phyloP scores from a whole-genome alignment of 2,329 filamentous ascomycete species.

The Fusarium anthophilum region DNA sequence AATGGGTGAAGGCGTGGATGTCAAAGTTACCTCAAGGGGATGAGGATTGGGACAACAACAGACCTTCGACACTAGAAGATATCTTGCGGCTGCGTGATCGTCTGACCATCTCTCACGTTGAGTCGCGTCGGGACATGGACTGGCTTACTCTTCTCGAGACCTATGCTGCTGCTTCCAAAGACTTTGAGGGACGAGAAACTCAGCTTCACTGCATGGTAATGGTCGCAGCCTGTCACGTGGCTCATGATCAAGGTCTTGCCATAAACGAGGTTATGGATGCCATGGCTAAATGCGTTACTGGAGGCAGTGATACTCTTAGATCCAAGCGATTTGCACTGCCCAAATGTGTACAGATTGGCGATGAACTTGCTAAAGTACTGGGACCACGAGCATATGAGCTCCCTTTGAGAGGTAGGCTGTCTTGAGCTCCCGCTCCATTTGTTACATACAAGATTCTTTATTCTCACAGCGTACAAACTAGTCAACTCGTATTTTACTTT shows the following conservation, averaged over 20 bases:
- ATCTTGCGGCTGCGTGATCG: slow-evolving; percentile 32
- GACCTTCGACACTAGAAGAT: slow-evolving; percentile 34
- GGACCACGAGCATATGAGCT: slow-evolving; percentile 39
- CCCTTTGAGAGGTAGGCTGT: slow-evolving; percentile 39
- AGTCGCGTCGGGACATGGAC: slow-evolving; percentile 35
- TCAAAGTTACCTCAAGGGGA: slow-evolving; percentile 40
- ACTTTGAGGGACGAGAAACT: slow-evolving; percentile 38
- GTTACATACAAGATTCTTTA: slow-evolving; percentile 18
- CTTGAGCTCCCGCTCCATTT: neutral
- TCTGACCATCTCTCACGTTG: slow-evolving; percentile 33
- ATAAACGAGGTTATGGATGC: slow-evolving; percentile 34
- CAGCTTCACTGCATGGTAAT: slow-evolving; percentile 42
- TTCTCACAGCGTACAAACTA: slow-evolving; percentile 19
- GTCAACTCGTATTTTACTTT: slow-evolving; percentile 42
- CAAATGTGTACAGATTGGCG: slow-evolving; percentile 41
- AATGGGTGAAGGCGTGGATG: slow-evolving; percentile 41
- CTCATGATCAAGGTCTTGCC: slow-evolving; percentile 33
- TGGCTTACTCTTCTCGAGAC: slow-evolving; percentile 37
- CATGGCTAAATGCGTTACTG: slow-evolving; percentile 41
- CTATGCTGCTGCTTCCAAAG: slow-evolving; percentile 35
- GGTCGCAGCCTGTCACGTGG: slow-evolving; percentile 40
- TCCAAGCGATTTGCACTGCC: slow-evolving; percentile 41
- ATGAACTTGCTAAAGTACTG: slow-evolving; percentile 39
- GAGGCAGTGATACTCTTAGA: slow-evolving; percentile 38
- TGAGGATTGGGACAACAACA: slow-evolving; percentile 42